Evolutionary conservation across 2,329 filamentous ascomycete species (phyloP), one percentile per base, ranked within the genome.

Genomic region (Colletotrichum lupini): DNA sequence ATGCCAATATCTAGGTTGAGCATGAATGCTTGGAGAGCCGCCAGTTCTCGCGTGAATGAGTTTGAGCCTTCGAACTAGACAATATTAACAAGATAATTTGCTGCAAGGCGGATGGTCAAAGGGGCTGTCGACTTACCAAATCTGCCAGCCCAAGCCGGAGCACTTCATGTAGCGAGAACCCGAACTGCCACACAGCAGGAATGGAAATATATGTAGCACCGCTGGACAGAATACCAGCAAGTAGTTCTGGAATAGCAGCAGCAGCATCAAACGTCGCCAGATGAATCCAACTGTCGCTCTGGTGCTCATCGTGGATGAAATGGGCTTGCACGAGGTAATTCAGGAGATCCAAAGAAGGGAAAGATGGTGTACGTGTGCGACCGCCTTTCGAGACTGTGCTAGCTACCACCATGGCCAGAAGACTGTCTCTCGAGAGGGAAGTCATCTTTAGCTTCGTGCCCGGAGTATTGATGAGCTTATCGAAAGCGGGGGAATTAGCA

Each of bases 121-220:
- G 42, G 42, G 8, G 42, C 19, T n/a, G 11, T 49, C 16, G 42
- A 11, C 76, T 67, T 56, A 76, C 76, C 59, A 74, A 56, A 35
- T 75, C 71, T 5, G 75, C 74, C 56, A 83, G 74, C 11, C 80
- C 77, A n/a, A 79, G 62, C 5, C 82, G 77, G 11, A 83, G 76
- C 30, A 81, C 81, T 67, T 85, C 84, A 28, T 84, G 78, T 30
- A 85, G 75, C 1, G 84, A 83, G 74, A 81, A 84, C 0, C 84
- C 84, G 24, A 85, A 76, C 6, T 83, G 84, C 11, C 81, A 76
- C 4, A 85, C 76, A 0, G 82, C 80, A 14, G 82, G 80, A 2
- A 83, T 79, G 0, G 79, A 77, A 1, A 83, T 84, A 12, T 81
- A 67, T 0, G 83, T 80, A 0, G 84, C 84, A 2, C 81, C 83